Conservation (phyloP, 1,284 basidiomycete genomes). For the Cutaneotrichosporon cyanovorans region DNA sequence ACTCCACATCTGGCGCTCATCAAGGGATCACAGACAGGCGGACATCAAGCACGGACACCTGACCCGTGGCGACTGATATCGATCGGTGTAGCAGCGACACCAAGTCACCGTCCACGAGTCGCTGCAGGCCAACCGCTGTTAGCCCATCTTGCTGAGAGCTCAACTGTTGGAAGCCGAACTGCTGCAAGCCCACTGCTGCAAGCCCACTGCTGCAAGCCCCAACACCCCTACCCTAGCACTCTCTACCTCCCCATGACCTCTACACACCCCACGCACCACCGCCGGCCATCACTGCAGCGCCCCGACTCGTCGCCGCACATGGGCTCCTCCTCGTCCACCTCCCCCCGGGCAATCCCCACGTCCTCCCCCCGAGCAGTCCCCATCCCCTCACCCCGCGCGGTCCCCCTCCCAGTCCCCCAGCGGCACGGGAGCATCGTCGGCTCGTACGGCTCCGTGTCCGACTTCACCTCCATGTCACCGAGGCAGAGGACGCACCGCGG, state of each 20-base stretch:
- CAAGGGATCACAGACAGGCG: too few relatives aligned
- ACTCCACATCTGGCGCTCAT: too few relatives aligned
- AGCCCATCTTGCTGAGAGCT: too few relatives aligned
- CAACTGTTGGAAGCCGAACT: too few relatives aligned
- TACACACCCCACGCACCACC: background rate
- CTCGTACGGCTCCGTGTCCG: conserved; percentile 17
- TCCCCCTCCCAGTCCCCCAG: conserved; percentile 23
- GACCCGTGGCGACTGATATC: too few relatives aligned
- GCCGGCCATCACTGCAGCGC: conserved; percentile 15
- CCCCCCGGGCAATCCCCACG: conserved; percentile 1
- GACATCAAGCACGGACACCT: too few relatives aligned
- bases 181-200: too few relatives aligned
- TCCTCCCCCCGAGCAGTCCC: conserved; percentile 9
- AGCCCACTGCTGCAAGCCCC: too few relatives aligned
- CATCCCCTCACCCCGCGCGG: conserved; percentile 17
- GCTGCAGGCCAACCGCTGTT: too few relatives aligned
- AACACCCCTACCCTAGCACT: too few relatives aligned
- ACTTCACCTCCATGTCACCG: conserved; percentile 10
- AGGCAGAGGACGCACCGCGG: conserved; percentile 3
- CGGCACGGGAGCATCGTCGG: conserved; percentile 21
- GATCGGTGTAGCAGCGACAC: too few relatives aligned
- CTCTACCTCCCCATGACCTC: background rate
- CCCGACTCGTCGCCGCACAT: conserved; percentile 1
- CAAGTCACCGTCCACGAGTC: too few relatives aligned
- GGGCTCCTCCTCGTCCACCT: background rate